Conservation (phyloP, 192 early-diverging fungal species). For the Entophlyctis luteolus region DNA sequence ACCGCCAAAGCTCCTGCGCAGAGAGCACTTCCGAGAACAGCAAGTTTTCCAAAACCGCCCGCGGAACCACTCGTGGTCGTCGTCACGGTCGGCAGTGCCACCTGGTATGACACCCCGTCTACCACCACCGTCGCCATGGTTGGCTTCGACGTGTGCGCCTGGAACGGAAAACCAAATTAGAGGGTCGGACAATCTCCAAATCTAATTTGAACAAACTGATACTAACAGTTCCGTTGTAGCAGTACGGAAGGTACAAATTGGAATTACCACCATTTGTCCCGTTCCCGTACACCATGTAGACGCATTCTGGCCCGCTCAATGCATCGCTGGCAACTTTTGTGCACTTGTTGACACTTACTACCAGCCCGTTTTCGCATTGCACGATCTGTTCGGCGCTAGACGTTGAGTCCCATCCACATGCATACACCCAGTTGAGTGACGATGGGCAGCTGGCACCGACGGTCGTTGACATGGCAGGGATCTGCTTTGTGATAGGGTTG, state of each 20-base stretch:
- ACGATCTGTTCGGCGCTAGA: background rate
- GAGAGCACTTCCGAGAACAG: too few relatives aligned
- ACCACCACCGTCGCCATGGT: background rate
- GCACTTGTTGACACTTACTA: background rate
- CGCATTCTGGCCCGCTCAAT: background rate
- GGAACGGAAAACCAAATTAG: background rate
- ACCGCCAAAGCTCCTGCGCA: too few relatives aligned
- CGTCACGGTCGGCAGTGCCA: too few relatives aligned
- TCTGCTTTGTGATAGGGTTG: background rate
- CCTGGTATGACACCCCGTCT: too few relatives aligned
- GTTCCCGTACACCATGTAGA: background rate
- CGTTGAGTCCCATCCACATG: background rate
- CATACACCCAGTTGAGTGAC: background rate
- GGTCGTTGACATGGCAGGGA: background rate
- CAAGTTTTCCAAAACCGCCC: too few relatives aligned
- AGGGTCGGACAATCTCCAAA: too few relatives aligned
- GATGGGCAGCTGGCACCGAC: background rate
- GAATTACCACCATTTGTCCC: background rate
- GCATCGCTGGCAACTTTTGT: background rate
- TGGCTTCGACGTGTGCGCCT: background rate
- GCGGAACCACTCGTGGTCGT: too few relatives aligned
- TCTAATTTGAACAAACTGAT: too few relatives aligned
- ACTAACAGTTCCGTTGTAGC: background rate
- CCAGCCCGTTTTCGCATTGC: background rate
- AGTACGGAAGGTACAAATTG: slow-evolving; percentile 2